phyloP scores from a whole-genome alignment of 2,329 filamentous ascomycete genomes.

The Colletotrichum liriopes region DNA sequence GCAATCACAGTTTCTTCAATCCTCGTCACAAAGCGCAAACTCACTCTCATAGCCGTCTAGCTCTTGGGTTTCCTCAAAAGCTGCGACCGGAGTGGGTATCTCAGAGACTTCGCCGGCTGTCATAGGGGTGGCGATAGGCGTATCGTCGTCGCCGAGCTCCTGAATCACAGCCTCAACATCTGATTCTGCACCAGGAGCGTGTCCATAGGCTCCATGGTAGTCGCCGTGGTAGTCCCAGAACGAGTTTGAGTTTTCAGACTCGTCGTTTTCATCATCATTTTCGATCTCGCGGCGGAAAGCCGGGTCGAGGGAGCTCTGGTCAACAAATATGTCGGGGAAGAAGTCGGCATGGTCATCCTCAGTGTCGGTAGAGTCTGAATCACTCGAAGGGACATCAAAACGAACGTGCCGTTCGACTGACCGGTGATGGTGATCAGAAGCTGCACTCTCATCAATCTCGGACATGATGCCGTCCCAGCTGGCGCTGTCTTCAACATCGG shows the following conservation, averaged over 20 bases:
- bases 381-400: slow-evolving; percentile 78
- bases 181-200: slow-evolving; percentile 54
- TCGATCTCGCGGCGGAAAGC: slow-evolving; percentile 82
- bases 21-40: slow-evolving; percentile 50
- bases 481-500: slow-evolving; percentile 58
- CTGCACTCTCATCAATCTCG: slow-evolving; percentile 60
- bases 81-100: slow-evolving; percentile 51
- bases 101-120: slow-evolving; percentile 43
- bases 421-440: slow-evolving; percentile 59
- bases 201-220: slow-evolving; percentile 62
- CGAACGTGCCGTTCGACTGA: slow-evolving; percentile 76
- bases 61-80: slow-evolving; percentile 58
- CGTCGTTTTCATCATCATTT: slow-evolving; percentile 70
- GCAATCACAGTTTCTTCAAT: slow-evolving; percentile 27
- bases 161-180: slow-evolving; percentile 60
- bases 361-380: slow-evolving; percentile 76
- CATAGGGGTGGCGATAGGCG: slow-evolving; percentile 60
- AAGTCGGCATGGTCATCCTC: slow-evolving; percentile 76
- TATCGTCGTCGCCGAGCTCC: slow-evolving; percentile 58
- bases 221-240: slow-evolving; percentile 76
- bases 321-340: slow-evolving; percentile 85
- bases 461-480: slow-evolving; percentile 72
- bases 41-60: slow-evolving; percentile 74
- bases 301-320: slow-evolving; percentile 81
- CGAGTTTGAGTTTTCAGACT: slow-evolving; percentile 70